These are phyloP conservation scores for Dioscorea alata DNA, from an alignment of 106 monocot genomes.

Conservation along the genomic window DNA sequence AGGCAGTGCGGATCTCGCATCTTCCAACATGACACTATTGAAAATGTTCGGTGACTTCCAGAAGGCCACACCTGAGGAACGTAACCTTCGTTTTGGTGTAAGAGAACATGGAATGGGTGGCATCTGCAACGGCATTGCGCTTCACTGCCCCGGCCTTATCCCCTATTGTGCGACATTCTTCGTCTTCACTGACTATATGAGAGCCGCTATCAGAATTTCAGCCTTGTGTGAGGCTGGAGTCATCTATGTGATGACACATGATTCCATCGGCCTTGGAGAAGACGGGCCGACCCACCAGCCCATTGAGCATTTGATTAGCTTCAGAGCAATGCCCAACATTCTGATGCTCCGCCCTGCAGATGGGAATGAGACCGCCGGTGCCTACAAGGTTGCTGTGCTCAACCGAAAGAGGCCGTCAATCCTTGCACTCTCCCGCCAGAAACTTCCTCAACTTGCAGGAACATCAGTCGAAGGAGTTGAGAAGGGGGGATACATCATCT, in stretches of 20 bases:
- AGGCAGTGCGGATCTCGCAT: slow-evolving; percentile 80
- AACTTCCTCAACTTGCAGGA: slow-evolving; percentile 74
- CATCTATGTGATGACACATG: slow-evolving; percentile 91
- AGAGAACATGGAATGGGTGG: slow-evolving; percentile 88
- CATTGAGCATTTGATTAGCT: slow-evolving; percentile 71
- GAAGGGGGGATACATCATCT: slow-evolving; percentile 76
- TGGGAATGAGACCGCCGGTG: slow-evolving; percentile 81
- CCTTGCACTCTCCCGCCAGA: slow-evolving; percentile 76
- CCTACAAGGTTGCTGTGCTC: slow-evolving; percentile 65
- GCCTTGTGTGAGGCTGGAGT: slow-evolving; percentile 64
- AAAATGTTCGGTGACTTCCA: slow-evolving; percentile 82
- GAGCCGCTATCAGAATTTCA: slow-evolving; percentile 70
- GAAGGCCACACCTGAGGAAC: slow-evolving; percentile 65
- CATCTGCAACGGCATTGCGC: slow-evolving; percentile 80
- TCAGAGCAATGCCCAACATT: slow-evolving; percentile 86
- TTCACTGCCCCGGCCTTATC: slow-evolving; percentile 69
- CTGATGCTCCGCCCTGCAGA: slow-evolving; percentile 78
- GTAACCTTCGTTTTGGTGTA: slow-evolving; percentile 79
- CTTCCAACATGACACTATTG: slow-evolving; percentile 82
- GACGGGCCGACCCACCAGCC: slow-evolving; percentile 94
- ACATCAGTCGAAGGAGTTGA: slow-evolving; percentile 66
- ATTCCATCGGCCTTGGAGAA: slow-evolving; percentile 88
- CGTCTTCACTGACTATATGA: slow-evolving; percentile 91
- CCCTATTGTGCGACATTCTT: slow-evolving; percentile 91
- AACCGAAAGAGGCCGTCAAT: slow-evolving; percentile 67